These are phyloP conservation scores for Candida arabinofermentans DNA, from an alignment of 805 yeast species.

Conservation along the genomic window DNA sequence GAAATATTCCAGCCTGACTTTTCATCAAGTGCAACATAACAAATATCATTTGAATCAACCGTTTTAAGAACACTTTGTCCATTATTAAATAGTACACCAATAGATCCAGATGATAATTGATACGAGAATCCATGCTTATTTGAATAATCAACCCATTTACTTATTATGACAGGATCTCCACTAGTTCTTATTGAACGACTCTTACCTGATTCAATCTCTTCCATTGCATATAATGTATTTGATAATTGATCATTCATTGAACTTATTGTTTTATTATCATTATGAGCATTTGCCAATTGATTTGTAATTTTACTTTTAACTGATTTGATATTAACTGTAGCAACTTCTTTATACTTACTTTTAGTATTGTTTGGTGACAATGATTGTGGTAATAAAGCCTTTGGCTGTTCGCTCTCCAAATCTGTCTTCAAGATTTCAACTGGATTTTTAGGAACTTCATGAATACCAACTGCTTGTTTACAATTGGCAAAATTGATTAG, in stretches of 20 bases:
- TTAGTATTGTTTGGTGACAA: slow-evolving; percentile 91
- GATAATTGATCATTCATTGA: slow-evolving; percentile 26
- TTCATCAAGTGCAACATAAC: slow-evolving; percentile 52
- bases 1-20: slow-evolving; percentile 52
- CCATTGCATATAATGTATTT: slow-evolving; percentile 17
- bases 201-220: background rate
- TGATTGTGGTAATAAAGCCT: slow-evolving; percentile 75
- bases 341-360: slow-evolving; percentile 75
- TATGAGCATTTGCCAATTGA: slow-evolving; percentile 27
- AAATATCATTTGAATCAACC: slow-evolving; percentile 57
- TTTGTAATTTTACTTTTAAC: slow-evolving; percentile 25
- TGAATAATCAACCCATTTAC: slow-evolving; percentile 98
- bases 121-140: slow-evolving; percentile 94
- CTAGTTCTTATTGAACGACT: background rate
- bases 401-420: slow-evolving; percentile 63
- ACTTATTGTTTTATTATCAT: slow-evolving; percentile 26
- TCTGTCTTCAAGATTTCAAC: slow-evolving; percentile 68
- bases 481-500: slow-evolving; percentile 62
- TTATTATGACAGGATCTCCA: slow-evolving; percentile 58
- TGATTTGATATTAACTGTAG: slow-evolving; percentile 24
- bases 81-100: slow-evolving; percentile 87
- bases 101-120: slow-evolving; percentile 83
- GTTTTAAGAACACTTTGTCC: slow-evolving; percentile 76
- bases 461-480: slow-evolving; percentile 58
- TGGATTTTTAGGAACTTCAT: slow-evolving; percentile 48